Conservation (phyloP, 2,329 filamentous ascomycete species). For the Cryphonectria nitschkei region DNA sequence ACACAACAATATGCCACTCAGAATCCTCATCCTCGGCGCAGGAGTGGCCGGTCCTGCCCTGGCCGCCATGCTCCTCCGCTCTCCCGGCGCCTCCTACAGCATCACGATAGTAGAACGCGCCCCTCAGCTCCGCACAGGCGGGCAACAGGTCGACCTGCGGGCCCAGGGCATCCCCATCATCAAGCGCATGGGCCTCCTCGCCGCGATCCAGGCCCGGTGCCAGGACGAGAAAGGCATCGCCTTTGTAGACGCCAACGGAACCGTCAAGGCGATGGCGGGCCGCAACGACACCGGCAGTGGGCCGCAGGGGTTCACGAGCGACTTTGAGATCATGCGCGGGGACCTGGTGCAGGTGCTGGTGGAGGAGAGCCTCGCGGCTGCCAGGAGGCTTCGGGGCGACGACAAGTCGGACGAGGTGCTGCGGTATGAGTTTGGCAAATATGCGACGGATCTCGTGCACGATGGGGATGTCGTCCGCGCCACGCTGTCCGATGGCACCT, state of each 20-base stretch:
- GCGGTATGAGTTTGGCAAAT: conserved; percentile 36
- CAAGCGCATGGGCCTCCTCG: conserved; percentile 52
- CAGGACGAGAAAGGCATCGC: conserved; percentile 36
- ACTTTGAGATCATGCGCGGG: conserved; percentile 64
- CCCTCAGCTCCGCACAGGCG: conserved; percentile 30
- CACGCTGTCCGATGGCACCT: conserved; percentile 47
- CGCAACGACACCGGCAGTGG: conserved; percentile 43
- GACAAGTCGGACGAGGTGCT: conserved; percentile 21
- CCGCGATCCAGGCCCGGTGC: conserved; percentile 16
- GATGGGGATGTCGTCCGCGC: conserved; percentile 33
- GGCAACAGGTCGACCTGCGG: conserved; percentile 37
- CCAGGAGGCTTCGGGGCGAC: conserved; percentile 47
- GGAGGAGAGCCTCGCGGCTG: conserved; percentile 29
- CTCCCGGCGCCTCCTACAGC: conserved; percentile 10
- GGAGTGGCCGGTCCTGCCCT: conserved; percentile 35
- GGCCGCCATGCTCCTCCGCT: conserved; percentile 34
- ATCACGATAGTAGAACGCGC: conserved; percentile 37
- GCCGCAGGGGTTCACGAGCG: conserved; percentile 53
- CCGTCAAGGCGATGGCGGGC: conserved; percentile 42
- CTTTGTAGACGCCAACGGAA: conserved; percentile 24
- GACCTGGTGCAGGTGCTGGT: conserved; percentile 42
- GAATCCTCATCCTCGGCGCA: conserved; percentile 28
- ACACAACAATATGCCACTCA: conserved; percentile 5
- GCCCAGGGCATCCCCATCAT: conserved; percentile 40
- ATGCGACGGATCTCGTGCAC: conserved; percentile 24